phyloP scores from a whole-genome alignment of 768 basidiomycete species.

The Tylopilus sp. region DNA sequence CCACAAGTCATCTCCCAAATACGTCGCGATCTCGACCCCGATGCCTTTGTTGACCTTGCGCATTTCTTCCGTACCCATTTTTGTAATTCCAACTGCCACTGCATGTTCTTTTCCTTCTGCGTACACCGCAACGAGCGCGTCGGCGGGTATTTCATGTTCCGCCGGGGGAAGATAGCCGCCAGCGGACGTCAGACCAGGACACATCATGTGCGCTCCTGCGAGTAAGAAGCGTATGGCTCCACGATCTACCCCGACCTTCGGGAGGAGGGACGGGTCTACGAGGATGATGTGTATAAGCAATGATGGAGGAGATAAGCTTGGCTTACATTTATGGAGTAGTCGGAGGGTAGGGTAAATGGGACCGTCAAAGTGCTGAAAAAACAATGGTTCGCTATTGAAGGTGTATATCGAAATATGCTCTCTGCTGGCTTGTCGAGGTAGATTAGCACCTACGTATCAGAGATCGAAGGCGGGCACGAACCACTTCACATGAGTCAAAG shows the following conservation, averaged over 20 bases:
- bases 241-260: constrained; percentile 86
- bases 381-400: constrained; percentile 79
- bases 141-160: constrained; percentile 61
- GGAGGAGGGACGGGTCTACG: constrained; percentile 87
- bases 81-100: constrained; percentile 80
- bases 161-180: constrained; percentile 85
- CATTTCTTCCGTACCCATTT: constrained; percentile 86
- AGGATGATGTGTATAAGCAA: neutral
- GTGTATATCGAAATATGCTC: constrained; percentile 95
- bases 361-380: constrained; percentile 97
- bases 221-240: constrained; percentile 98
- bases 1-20: constrained; percentile 91
- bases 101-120: constrained; percentile 97
- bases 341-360: constrained; percentile 87
- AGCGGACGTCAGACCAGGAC: constrained; percentile 90
- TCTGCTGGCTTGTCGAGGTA: constrained; percentile 56
- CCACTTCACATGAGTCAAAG: constrained; percentile 93
- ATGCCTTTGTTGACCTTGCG: constrained; percentile 85
- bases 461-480: constrained; percentile 12
- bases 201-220: constrained; percentile 95
- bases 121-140: constrained; percentile 81
- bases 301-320: neutral
- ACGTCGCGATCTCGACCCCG: constrained; percentile 82
- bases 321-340: constrained; percentile 87
- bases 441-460: constrained; percentile 12